phyloP scores from a whole-genome alignment of 2,329 filamentous ascomycete species.

The Cercospora citrullina region DNA sequence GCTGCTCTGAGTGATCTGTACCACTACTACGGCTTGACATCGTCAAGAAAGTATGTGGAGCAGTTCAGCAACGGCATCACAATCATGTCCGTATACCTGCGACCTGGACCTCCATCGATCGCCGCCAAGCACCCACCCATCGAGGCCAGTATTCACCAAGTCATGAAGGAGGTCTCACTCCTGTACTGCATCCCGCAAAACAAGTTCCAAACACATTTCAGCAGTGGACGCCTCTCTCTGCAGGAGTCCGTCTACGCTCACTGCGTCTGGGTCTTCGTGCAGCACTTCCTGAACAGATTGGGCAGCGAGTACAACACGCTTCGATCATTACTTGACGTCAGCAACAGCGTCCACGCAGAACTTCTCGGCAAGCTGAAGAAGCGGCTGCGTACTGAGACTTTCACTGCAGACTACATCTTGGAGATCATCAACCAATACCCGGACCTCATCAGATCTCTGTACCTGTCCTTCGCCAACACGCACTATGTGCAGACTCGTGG shows the following conservation, averaged over 20 bases:
- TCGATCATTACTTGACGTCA: constrained; percentile 73
- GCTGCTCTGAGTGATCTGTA: constrained; percentile 93
- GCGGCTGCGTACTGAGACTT: constrained; percentile 90
- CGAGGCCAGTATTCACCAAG: constrained; percentile 94
- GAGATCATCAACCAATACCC: constrained; percentile 95
- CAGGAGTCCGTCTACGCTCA: constrained; percentile 98
- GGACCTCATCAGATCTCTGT: constrained; percentile 79
- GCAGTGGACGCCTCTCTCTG: constrained; percentile 78
- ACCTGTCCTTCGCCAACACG: constrained; percentile 85
- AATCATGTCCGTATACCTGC: constrained; percentile 92
- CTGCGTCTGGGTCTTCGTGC: constrained; percentile 95
- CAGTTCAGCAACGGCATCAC: constrained; percentile 99
- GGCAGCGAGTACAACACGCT: constrained; percentile 90
- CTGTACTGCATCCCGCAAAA: constrained; percentile 98
- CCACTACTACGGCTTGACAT: constrained; percentile 97
- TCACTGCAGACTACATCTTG: constrained; percentile 95
- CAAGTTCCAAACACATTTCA: constrained; percentile 89
- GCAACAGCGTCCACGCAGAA: constrained; percentile 81
- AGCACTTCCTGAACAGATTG: constrained; percentile 95
- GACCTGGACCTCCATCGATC: constrained; percentile 63
- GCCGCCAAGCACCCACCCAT: constrained; percentile 69
- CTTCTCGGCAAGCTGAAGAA: constrained; percentile 93
- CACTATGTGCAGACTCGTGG: constrained; percentile 72
- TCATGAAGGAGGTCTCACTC: constrained; percentile 96
- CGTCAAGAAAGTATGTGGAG: constrained; percentile 92